phyloP scores from a whole-genome alignment of 2,329 filamentous ascomycete species.

The Catunica adiposa region DNA sequence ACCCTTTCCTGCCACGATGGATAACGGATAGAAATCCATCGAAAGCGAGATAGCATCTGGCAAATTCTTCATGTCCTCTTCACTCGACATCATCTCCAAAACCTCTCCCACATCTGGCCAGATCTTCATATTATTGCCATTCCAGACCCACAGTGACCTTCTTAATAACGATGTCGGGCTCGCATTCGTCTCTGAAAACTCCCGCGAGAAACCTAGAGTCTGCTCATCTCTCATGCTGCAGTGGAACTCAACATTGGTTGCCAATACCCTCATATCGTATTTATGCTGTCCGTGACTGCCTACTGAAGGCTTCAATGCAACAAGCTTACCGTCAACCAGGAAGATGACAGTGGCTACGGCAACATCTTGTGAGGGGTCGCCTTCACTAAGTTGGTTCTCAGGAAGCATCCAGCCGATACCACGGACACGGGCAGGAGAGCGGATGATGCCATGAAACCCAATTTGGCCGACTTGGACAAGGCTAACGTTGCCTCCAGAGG shows the following conservation, averaged over 20 bases:
- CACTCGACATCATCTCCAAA: slow-evolving; percentile 50
- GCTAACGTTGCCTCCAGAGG: slow-evolving; percentile 49
- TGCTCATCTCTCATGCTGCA: slow-evolving; percentile 79
- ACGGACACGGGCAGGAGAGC: slow-evolving; percentile 80
- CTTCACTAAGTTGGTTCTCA: slow-evolving; percentile 72
- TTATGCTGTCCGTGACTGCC: slow-evolving; percentile 74
- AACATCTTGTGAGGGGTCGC: slow-evolving; percentile 91
- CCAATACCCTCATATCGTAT: slow-evolving; percentile 95
- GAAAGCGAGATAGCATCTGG: slow-evolving; percentile 60
- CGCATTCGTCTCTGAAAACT: not conserved
- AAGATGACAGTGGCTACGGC: slow-evolving; percentile 86
- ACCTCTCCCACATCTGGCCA: slow-evolving; percentile 86
- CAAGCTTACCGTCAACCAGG: slow-evolving; percentile 92
- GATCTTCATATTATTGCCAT: slow-evolving; percentile 67
- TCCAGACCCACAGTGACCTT: slow-evolving; percentile 90
- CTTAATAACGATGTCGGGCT: slow-evolving; percentile 30
- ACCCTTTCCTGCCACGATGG: slow-evolving; percentile 72
- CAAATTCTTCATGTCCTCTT: slow-evolving; percentile 46
- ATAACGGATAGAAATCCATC: slow-evolving; percentile 91
- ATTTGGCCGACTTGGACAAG: slow-evolving; percentile 95
- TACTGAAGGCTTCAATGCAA: slow-evolving; percentile 72
- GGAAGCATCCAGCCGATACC: slow-evolving; percentile 92
- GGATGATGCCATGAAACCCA: slow-evolving; percentile 87
- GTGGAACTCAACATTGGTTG: slow-evolving; percentile 92
- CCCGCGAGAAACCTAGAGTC: slow-evolving; percentile 9